phyloP scores from a whole-genome alignment of 805 yeast genomes.

The Saccharomyces eubayanus region DNA sequence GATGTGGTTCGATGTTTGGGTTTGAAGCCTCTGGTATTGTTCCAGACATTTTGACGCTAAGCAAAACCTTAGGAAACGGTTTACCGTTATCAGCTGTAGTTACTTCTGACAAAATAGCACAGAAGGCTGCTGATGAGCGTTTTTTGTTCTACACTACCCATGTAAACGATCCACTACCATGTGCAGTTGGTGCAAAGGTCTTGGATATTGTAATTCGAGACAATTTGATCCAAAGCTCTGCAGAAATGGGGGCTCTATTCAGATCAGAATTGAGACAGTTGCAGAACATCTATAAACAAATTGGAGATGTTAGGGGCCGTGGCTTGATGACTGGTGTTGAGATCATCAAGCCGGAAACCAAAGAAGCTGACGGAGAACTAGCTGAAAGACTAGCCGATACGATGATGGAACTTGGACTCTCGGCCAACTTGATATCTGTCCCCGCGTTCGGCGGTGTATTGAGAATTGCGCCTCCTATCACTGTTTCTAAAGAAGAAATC shows the following conservation, averaged over 20 bases:
- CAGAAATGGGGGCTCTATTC: constrained; percentile 23
- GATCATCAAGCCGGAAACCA: constrained; percentile 12
- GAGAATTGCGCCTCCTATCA: constrained; percentile 26
- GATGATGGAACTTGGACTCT: constrained; percentile 18
- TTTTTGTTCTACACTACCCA: constrained; percentile 27
- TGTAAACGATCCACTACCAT: constrained; percentile 26
- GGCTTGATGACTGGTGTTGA: constrained; percentile 19
- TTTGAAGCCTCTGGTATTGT: constrained; percentile 26
- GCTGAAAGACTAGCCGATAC: constrained; percentile 9
- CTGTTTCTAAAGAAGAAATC: constrained; percentile 18
- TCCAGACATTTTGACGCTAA: constrained; percentile 29
- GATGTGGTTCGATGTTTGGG: constrained; percentile 42
- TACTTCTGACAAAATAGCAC: constrained; percentile 18
- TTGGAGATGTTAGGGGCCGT: constrained; percentile 21
- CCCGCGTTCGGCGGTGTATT: constrained; percentile 17
- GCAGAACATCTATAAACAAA: constrained; percentile 6
- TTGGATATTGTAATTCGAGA: constrained; percentile 25
- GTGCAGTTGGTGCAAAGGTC: constrained; percentile 28
- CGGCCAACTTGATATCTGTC: constrained; percentile 25
- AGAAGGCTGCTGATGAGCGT: constrained; percentile 16
- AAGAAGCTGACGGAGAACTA: constrained; percentile 8
- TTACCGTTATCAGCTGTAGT: constrained; percentile 29
- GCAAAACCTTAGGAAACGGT: constrained; percentile 32
- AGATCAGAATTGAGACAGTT: constrained; percentile 11
- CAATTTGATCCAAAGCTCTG: constrained; percentile 20